These are phyloP conservation scores for Buddleja alternifolia DNA, from an alignment of 257 asterid genomes.

Conservation along the genomic window DNA sequence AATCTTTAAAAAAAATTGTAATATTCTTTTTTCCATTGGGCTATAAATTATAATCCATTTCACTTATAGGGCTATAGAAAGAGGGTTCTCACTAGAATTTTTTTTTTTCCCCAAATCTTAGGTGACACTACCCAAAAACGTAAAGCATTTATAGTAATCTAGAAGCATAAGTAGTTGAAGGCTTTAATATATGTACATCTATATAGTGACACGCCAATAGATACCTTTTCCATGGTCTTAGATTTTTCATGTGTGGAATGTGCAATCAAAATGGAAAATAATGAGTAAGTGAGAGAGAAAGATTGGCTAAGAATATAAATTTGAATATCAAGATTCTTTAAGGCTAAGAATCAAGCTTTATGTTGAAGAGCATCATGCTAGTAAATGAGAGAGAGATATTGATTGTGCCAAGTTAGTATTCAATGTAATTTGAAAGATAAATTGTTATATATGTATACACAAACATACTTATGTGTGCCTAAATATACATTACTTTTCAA, in stretches of 20 bases:
- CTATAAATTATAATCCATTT: constrained; percentile 26
- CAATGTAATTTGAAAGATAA: no score
- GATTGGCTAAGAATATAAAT: no score
- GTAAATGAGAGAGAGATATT: no score
- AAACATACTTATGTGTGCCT: no score
- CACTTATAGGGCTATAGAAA: constrained; percentile 26
- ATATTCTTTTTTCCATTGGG: constrained; percentile 21
- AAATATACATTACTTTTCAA: no score
- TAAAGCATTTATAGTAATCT: constrained; percentile 37
- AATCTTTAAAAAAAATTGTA: constrained; percentile 10
- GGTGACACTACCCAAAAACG: constrained; percentile 28
- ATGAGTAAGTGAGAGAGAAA: constrained; percentile 7
- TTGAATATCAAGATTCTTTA: background rate
- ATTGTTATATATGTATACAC: no score
- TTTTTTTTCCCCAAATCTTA: constrained; percentile 19
- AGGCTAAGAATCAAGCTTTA: background rate
- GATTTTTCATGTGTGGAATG: constrained; percentile 23
- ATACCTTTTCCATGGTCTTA: constrained; percentile 29
- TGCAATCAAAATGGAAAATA: constrained; percentile 1
- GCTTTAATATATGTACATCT: constrained; percentile 39
- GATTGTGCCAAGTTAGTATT: no score
- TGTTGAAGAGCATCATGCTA: background rate
- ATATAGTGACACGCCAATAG: constrained; percentile 19
- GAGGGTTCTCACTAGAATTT: constrained; percentile 18
- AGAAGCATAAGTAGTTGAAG: constrained; percentile 44